phyloP scores from a whole-genome alignment of 441 rosid species.

The Biscutella auriculata region DNA sequence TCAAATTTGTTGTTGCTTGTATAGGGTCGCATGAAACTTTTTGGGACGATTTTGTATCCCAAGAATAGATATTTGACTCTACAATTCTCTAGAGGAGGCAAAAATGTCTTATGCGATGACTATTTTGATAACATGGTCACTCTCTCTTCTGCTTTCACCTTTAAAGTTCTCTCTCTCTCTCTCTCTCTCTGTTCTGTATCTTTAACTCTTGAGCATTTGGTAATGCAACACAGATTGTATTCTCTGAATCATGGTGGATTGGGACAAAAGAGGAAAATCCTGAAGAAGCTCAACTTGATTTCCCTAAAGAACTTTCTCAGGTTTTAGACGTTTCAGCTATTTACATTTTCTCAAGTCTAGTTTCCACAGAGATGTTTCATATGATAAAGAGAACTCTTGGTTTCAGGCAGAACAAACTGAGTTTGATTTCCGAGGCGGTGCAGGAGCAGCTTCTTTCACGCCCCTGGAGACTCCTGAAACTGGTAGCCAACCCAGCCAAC shows the following conservation, averaged over 20 bases:
- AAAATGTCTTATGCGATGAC: slow-evolving; percentile 78
- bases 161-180: neutral
- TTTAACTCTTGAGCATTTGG: neutral
- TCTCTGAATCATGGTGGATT: slow-evolving; percentile 95
- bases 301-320: slow-evolving; percentile 65
- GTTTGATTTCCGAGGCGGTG: slow-evolving; percentile 68
- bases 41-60: slow-evolving; percentile 77
- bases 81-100: slow-evolving; percentile 82
- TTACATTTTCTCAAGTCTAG: neutral
- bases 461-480: slow-evolving; percentile 22
- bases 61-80: slow-evolving; percentile 58
- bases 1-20: neutral
- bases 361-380: neutral
- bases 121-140: slow-evolving; percentile 75
- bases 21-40: slow-evolving; percentile 80
- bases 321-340: slow-evolving; percentile 22
- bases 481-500: slow-evolving; percentile 18
- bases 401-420: slow-evolving; percentile 45
- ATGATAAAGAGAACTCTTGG: slow-evolving; percentile 3
- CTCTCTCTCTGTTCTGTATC: neutral
- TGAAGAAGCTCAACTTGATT: slow-evolving; percentile 60
- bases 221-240: slow-evolving; percentile 49
- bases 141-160: slow-evolving; percentile 6
- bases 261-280: slow-evolving; percentile 86
- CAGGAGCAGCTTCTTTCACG: slow-evolving; percentile 39